Evolutionary conservation across 345 rosid genomes (phyloP).

Genomic region (Eucalyptus sp.): DNA sequence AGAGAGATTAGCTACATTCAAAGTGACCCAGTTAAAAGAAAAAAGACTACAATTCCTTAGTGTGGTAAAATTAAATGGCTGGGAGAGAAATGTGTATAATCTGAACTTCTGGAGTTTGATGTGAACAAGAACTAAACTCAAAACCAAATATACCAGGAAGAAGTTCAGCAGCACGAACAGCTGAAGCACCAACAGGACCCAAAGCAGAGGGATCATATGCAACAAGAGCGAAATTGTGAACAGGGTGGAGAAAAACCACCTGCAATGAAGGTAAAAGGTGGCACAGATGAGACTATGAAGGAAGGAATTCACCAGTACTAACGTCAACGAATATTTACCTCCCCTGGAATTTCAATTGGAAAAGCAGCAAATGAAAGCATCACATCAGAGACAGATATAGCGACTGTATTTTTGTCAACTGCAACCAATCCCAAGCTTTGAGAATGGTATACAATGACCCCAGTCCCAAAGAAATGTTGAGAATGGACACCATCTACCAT

Average conservation of each 20-base stretch:
- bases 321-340: slow-evolving; percentile 30
- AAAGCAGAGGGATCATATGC: slow-evolving; percentile 81
- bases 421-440: slow-evolving; percentile 79
- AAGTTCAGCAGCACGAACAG: slow-evolving; percentile 76
- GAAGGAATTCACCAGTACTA: not conserved
- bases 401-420: slow-evolving; percentile 87
- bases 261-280: slow-evolving; percentile 13
- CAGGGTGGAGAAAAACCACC: slow-evolving; percentile 98
- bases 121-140: not conserved
- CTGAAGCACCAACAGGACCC: slow-evolving; percentile 59
- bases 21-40: not conserved
- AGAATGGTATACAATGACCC: slow-evolving; percentile 85
- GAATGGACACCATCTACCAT: slow-evolving; percentile 92
- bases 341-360: slow-evolving; percentile 96
- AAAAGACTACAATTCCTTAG: not conserved
- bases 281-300: not conserved
- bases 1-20: not conserved
- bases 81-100: not conserved
- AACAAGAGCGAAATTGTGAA: slow-evolving; percentile 87
- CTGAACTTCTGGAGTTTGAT: not conserved
- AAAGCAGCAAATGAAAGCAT: slow-evolving; percentile 93
- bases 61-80: not conserved
- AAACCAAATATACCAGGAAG: slow-evolving; percentile 58
- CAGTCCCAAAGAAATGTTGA: slow-evolving; percentile 78
- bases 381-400: slow-evolving; percentile 80